phyloP scores from a whole-genome alignment of 495 filamentous ascomycete genomes.

The Neurospora africana region DNA sequence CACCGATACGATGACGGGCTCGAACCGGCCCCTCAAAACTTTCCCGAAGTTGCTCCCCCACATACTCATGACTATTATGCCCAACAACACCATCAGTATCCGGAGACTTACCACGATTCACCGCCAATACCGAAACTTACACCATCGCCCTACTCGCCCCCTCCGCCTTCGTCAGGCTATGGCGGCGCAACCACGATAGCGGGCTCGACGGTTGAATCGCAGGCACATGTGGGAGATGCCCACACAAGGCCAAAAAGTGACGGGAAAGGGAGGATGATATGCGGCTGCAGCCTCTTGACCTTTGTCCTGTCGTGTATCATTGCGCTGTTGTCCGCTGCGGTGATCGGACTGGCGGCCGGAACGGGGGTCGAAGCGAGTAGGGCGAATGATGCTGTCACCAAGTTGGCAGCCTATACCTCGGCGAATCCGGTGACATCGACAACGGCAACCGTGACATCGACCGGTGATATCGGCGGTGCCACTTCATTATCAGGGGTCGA shows the following conservation, averaged over 20 bases:
- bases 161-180: conserved; percentile 1
- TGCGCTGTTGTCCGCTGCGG: conserved; percentile 27
- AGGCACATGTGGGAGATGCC: background rate
- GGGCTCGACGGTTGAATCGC: background rate
- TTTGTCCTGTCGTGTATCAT: conserved; percentile 33
- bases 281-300: conserved; percentile 27
- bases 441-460: conserved; percentile 13
- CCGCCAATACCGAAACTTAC: background rate
- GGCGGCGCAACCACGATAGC: conserved; percentile 4
- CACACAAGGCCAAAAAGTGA: background rate
- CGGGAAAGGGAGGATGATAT: conserved; percentile 10
- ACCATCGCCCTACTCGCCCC: background rate
- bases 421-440: conserved; percentile 1
- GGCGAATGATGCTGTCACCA: conserved; percentile 26
- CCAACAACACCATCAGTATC: conserved; percentile 1
- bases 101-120: background rate
- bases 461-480: conserved; percentile 3
- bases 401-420: conserved; percentile 15
- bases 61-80: conserved; percentile 1
- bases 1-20: conserved; percentile 28
- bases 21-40: conserved; percentile 27
- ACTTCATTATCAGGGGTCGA: conserved; percentile 8
- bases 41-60: conserved; percentile 25
- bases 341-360: conserved; percentile 34
- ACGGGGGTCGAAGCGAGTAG: conserved; percentile 31